Evolutionary conservation across 2,329 filamentous ascomycete genomes (phyloP).

Genomic region (Pyricularia pennisetigena): DNA sequence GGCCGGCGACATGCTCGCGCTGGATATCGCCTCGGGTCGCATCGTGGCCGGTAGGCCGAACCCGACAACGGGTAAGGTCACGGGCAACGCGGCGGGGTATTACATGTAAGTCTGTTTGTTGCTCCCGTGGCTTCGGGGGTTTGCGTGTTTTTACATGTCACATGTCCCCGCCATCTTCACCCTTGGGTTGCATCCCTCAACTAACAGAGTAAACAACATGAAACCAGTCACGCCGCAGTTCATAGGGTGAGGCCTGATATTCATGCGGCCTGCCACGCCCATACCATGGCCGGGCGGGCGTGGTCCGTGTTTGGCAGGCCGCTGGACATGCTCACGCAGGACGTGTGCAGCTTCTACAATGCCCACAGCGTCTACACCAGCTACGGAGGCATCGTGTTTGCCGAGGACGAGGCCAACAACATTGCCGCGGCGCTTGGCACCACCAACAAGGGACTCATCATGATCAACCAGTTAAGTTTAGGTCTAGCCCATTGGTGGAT

Average conservation of each 20-base stretch:
- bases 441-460: slow-evolving; percentile 49
- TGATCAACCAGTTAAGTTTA: slow-evolving; percentile 49
- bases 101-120: slow-evolving; percentile 35
- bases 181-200: too few relatives aligned
- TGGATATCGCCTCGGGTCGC: slow-evolving; percentile 46
- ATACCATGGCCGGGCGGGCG: slow-evolving; percentile 56
- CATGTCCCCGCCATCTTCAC: neutral
- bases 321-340: slow-evolving; percentile 63
- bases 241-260: slow-evolving; percentile 57
- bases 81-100: slow-evolving; percentile 59
- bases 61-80: slow-evolving; percentile 23
- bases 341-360: slow-evolving; percentile 54
- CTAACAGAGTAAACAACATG: neutral
- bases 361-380: slow-evolving; percentile 50
- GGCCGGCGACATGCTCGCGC: slow-evolving; percentile 57
- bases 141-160: neutral
- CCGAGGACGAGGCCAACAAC: slow-evolving; percentile 53
- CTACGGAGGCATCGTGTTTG: slow-evolving; percentile 44
- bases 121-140: too few relatives aligned
- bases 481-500: neutral
- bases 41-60: slow-evolving; percentile 52
- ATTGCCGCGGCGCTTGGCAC: slow-evolving; percentile 53
- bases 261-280: slow-evolving; percentile 58
- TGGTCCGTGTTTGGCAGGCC: slow-evolving; percentile 56
- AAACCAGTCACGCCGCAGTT: slow-evolving; percentile 44